Base-by-base conservation (phyloP, 306 rosid species). In the Vigna nakashimae region DNA sequence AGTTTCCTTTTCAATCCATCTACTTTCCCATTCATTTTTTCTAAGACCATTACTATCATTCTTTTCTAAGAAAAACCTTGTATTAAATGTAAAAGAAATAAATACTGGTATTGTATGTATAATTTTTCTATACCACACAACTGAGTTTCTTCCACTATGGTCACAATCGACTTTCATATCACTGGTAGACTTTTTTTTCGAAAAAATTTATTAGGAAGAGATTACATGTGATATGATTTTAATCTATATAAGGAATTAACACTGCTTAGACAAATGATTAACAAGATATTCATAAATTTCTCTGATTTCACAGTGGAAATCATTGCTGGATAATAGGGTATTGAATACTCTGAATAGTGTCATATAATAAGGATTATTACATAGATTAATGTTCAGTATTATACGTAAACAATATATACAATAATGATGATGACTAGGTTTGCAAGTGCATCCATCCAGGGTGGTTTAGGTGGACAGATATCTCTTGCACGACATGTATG, bases 1-100 rank as follows among this genome's bases (percentile, higher is more conserved):
- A 56, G 49, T 48, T 58, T 74, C 57, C 18, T 73, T 80, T 80
- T 45, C 22, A 7, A 46, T 67, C 59, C 7, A 42, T 38, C 16
- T 55, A 16, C 46, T 59, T 16, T 34, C 42, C 49, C 7, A 7
- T 30, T 56, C 43, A 53, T 69, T 60, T 69, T 34, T 40, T 71
- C 26, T 79, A 40, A 38, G 2, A 10, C 4, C 38, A 32, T 69
- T 36, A 51, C 46, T 57, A 28, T 46, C 40, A 18, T 7, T 62
- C 24, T 32, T 62, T 62, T 62, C 43, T 43, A 66, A 66, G 16
- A 66, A 42, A 58, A 24, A 0, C 50, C 18, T 30, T 2, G 16
- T 62, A 6, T 14, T 24, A 22, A 3, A 7, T 69, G 26, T 48
- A 13, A 32, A 52, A 17, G 18, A 17, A 4, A 51, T 1, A 34